Base-by-base conservation (phyloP, 495 filamentous ascomycete genomes). In the Viridothelium virens region DNA sequence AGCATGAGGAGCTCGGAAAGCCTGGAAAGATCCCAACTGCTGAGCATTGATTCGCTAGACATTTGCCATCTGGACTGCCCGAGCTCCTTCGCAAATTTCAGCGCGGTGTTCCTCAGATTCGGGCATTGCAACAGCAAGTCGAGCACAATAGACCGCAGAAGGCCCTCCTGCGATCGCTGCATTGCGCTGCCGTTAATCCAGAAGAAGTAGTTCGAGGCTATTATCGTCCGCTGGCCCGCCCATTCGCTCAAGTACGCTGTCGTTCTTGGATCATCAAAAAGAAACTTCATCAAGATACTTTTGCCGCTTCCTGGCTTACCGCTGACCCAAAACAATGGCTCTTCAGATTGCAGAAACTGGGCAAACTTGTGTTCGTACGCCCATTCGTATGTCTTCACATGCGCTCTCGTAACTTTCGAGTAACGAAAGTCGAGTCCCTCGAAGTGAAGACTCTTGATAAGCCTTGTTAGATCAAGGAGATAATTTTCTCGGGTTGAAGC, bases 151-250 rank as follows among this genome's bases (percentile, higher is more conserved):
- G 77, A 71, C n/a, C 71, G 74, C 0, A 81, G 67, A 6, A 84
- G 70, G 0, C 81, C 82, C 37, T 74, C 65, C 36, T 77, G 72
- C 7, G 78, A 80, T 66, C 74, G 78, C 64, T 81, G 76, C 18
- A 79, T 37, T 2, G 38, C 37, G 1, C 48, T 73, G 0, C 79
- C 79, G 2, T 74, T 44, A 44, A 66, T 73, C 78, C 79, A 84
- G 68, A 82, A 84, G 68, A 78, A 84, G 68, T 80, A 82, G 31
- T 62, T 69, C 1, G 77, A 75, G 33, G 73, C 53, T n/a, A 68
- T 38, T 3, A 67, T 63, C n/a, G 10, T 39, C 41, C 41, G 41
- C 0, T 7, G 14, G 7, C 41, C 41, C 0, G 41, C 7, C 41
- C 41, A 46, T 1, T 46, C 1, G 14, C 41, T 7, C 14, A 46